Conservation (phyloP, 306 rosid species). For the Medicago truncatula region MtrunA17r5.0-ANR NC_053046.1:42741001-42741500, state of each 20-base stretch:
- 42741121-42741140: slow-evolving; percentile 14
- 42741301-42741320: background rate
- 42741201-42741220: background rate
- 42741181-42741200: slow-evolving; percentile 24
- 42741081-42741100: slow-evolving; percentile 26
- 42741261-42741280: background rate
- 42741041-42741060: too few relatives aligned
- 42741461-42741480: too few relatives aligned
- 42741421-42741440: too few relatives aligned
- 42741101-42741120: slow-evolving; percentile 14
- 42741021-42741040: too few relatives aligned
- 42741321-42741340: background rate
- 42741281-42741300: background rate
- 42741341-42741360: background rate
- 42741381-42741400: too few relatives aligned
- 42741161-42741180: slow-evolving; percentile 16
- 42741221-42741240: slow-evolving; percentile 10
- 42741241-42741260: slow-evolving; percentile 41
- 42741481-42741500: too few relatives aligned
- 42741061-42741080: slow-evolving; percentile 16
- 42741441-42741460: too few relatives aligned
- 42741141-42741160: slow-evolving; percentile 33
- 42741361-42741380: background rate
- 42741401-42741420: too few relatives aligned
- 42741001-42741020: background rate